Evolutionary conservation across 1,284 basidiomycete species (phyloP), one percentile per base, ranked within the genome.

Genomic region (Polyporus tsugae): DNA sequence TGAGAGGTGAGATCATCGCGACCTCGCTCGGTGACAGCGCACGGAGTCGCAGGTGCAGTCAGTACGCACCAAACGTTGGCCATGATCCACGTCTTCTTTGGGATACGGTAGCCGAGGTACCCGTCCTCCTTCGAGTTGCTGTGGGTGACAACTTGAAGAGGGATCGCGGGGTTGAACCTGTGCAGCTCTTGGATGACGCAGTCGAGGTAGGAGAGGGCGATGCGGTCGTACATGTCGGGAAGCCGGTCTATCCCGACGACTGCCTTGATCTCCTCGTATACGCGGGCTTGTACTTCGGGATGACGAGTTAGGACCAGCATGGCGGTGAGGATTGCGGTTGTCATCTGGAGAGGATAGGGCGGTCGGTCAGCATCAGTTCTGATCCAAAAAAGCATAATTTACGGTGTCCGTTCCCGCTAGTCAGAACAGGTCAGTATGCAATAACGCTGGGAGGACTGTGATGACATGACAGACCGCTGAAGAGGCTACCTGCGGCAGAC

Each of bases 71-170:
- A 84, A 60, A 84, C 82, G 70, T 85, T 86, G 13, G 81, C 81
- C 57, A 85, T 69, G 6, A 87, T 77, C 13, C 78, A 83, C n/a
- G 82, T 78, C 41, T 82, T 83, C 74, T 79, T 76, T 46, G 84
- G 83, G 60, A 86, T 81, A 57, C 78, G 76, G 74, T 82, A 84
- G 41, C 80, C 82, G 55, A 78, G 77, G 73, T 86, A 86, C 38
- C 80, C 75, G 73, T 86, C 84, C 66, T 85, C 83, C 72, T 84
- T 49, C 29, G 36, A 67, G 57, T 67, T 67, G 9, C 44, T 39
- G 57, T 67, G 66, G 2, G 66, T 46, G 29, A 61, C 57, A 6
- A n/a, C n/a, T n/a, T n/a, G n/a, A n/a, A 64, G 58, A 0, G 66
- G 62, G 17, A 67, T 55, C 6, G 62, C n/a, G 9, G 66, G 62